Percentiles rank a stretch among this genome's conserved stretches.
Evolutionary conservation across 371 early-diverging fungal genomes (phyloP).

Genomic region (Mucor piriformis): DNA sequence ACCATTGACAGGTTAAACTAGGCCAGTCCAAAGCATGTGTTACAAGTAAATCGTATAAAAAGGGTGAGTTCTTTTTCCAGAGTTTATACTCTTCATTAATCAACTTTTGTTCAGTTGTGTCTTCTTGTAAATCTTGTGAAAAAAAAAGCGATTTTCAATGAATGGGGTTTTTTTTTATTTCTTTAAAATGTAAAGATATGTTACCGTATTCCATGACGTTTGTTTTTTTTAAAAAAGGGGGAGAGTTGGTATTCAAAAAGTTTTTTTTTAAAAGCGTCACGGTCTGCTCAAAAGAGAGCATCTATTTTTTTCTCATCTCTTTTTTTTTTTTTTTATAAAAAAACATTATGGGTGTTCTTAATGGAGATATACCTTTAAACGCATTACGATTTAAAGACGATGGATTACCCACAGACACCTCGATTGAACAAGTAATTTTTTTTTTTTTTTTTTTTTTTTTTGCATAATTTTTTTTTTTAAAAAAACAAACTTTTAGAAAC

Average conservation of each 20-base stretch:
- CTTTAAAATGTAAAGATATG: background rate
- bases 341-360: conserved; percentile 37
- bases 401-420: conserved; percentile 52
- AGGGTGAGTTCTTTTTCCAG: conserved; percentile 99
- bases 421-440: conserved; percentile 53
- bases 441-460: background rate
- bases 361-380: conserved; percentile 25
- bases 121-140: background rate
- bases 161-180: no score
- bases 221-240: background rate
- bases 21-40: conserved; percentile 99
- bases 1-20: conserved; percentile 97
- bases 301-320: background rate
- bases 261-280: conserved; percentile 8
- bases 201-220: background rate
- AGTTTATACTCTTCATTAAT: conserved; percentile 95
- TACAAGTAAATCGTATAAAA: conserved; percentile 97
- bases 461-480: no score
- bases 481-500: conserved; percentile 34
- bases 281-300: no score
- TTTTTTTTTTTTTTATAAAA: conserved; percentile 11
- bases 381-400: conserved; percentile 49
- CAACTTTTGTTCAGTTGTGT: conserved; percentile 64
- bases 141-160: no score
- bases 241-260: background rate